Percentiles rank a stretch among this genome's conserved stretches.
Conservation (phyloP, 1,139 yeast species). For the Suhomyces kunorum region DNA sequence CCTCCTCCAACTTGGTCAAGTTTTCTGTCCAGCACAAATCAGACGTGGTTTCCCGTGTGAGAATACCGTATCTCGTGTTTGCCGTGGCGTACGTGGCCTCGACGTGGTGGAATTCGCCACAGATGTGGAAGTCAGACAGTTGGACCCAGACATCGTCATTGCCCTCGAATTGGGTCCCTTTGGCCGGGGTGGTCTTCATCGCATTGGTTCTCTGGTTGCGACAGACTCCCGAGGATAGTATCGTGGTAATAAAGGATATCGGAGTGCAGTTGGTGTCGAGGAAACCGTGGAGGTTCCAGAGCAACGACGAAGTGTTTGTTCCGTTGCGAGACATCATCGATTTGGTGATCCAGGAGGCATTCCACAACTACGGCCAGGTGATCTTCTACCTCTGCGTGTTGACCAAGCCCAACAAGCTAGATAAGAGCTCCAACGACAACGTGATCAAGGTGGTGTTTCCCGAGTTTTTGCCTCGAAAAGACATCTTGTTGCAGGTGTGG, state of each 20-base stretch:
- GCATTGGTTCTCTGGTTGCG: slow-evolving; percentile 13
- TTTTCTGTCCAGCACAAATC: slow-evolving; percentile 21
- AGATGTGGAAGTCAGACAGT: neutral
- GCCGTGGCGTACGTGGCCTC: slow-evolving; percentile 2
- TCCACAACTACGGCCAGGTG: slow-evolving; percentile 60
- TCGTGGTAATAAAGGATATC: slow-evolving; percentile 39
- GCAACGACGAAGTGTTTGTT: slow-evolving; percentile 35
- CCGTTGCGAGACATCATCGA: slow-evolving; percentile 58
- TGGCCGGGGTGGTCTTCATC: slow-evolving; percentile 14
- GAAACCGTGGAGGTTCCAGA: slow-evolving; percentile 32
- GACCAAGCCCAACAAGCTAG: slow-evolving; percentile 31
- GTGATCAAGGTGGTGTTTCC: slow-evolving; percentile 53
- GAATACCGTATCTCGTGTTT: slow-evolving; percentile 1
- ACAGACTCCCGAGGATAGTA: slow-evolving; percentile 35
- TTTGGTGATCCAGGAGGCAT: slow-evolving; percentile 68
- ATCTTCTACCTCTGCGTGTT: slow-evolving; percentile 60
- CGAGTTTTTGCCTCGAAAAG: slow-evolving; percentile 46
- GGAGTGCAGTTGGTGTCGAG: slow-evolving; percentile 38
- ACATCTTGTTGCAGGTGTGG: slow-evolving; percentile 44
- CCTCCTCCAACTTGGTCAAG: slow-evolving; percentile 20
- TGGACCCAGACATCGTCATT: neutral
- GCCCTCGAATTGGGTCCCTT: neutral
- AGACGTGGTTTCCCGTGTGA: neutral
- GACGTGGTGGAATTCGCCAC: neutral
- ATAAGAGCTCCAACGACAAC: slow-evolving; percentile 23